phyloP scores from a whole-genome alignment of 179 eudicot genomes.

The Camellia oleifera region DNA sequence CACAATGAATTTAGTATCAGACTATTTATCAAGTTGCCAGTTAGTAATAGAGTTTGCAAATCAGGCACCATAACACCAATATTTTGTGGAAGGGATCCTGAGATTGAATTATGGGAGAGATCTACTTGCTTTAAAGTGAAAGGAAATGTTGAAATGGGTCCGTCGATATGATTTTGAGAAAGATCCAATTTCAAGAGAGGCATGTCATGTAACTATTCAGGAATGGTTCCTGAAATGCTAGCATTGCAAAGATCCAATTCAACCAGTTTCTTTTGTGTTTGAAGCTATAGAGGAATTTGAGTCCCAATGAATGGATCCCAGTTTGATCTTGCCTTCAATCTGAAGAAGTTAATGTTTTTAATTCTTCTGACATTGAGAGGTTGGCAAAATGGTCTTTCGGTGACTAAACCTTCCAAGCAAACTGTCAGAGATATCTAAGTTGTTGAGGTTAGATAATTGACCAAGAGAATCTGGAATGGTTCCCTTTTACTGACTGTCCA shows the following conservation, averaged over 20 bases:
- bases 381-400: slow-evolving; percentile 11
- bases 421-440: not conserved
- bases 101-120: not conserved
- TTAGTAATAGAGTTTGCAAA: not conserved
- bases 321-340: not conserved
- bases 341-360: not conserved
- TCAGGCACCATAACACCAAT: not conserved
- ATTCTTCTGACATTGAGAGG: not conserved
- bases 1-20: not conserved
- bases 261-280: not conserved
- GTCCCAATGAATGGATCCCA: slow-evolving; percentile 10
- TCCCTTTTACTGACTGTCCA: slow-evolving; percentile 1
- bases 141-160: not conserved
- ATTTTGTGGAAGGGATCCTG: slow-evolving; percentile 1
- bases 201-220: not conserved
- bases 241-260: not conserved
- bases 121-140: not conserved
- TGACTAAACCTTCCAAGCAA: slow-evolving; percentile 2
- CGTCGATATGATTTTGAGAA: not conserved
- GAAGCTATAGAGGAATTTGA: not conserved
- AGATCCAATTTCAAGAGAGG: not conserved
- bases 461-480: slow-evolving; percentile 7
- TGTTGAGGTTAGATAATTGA: slow-evolving; percentile 10
- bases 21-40: not conserved
- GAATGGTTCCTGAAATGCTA: not conserved